Percentiles rank a stretch among this genome's conserved stretches.
Evolutionary conservation across 2,329 filamentous ascomycete species (phyloP).

Genomic region (Calonectria pteridis): DNA sequence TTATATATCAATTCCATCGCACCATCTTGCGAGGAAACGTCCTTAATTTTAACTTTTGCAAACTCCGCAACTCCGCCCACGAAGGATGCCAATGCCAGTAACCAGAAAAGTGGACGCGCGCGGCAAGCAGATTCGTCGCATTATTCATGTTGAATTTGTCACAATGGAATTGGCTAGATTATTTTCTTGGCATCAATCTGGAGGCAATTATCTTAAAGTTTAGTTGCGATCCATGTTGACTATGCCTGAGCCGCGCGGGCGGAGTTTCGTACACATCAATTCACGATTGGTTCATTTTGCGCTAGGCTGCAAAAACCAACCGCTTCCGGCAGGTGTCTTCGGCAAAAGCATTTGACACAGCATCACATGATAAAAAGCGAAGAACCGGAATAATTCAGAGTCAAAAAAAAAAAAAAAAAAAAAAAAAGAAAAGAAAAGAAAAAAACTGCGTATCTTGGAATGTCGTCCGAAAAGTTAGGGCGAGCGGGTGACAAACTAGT

Average conservation of each 20-base stretch:
- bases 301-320: too few relatives aligned
- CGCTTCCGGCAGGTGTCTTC: too few relatives aligned
- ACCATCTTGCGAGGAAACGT: not conserved
- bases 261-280: not conserved
- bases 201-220: not conserved
- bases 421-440: not conserved
- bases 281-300: not conserved
- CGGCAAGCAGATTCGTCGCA: not conserved
- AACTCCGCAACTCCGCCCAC: slow-evolving; percentile 15
- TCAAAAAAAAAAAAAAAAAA: not conserved
- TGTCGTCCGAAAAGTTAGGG: not conserved
- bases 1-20: not conserved
- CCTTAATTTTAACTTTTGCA: not conserved
- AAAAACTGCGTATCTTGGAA: not conserved
- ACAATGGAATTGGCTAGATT: not conserved
- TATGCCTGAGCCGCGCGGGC: not conserved
- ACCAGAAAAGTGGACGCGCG: not conserved
- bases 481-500: not conserved
- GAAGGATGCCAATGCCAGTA: not conserved
- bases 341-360: not conserved
- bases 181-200: not conserved
- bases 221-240: not conserved
- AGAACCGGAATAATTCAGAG: not conserved
- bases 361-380: not conserved
- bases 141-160: not conserved